Evolutionary conservation across 345 rosid genomes (phyloP).

Genomic region (Populus ilicifolia): DNA sequence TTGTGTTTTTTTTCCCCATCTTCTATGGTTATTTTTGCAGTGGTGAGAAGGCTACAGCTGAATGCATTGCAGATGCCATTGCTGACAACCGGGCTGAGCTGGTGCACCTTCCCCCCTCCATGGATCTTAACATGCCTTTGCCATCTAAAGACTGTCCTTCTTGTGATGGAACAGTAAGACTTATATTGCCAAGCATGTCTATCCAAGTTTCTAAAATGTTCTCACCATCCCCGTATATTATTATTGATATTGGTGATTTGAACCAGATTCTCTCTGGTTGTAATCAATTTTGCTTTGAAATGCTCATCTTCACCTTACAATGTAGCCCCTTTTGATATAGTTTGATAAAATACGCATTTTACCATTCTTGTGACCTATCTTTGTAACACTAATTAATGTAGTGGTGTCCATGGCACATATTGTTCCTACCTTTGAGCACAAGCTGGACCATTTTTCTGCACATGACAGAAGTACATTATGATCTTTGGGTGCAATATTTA

Average conservation of each 20-base stretch:
- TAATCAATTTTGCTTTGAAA: not conserved
- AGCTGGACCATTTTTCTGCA: not conserved
- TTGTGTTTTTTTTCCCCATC: not conserved
- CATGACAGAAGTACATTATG: slow-evolving; percentile 6
- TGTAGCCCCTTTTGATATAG: not conserved
- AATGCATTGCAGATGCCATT: slow-evolving; percentile 71
- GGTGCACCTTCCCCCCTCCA: slow-evolving; percentile 72
- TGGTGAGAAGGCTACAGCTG: slow-evolving; percentile 88
- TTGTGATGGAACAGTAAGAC: slow-evolving; percentile 89
- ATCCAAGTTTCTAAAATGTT: slow-evolving; percentile 4
- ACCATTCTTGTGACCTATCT: not conserved
- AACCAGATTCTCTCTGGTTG: not conserved
- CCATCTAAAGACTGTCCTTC: slow-evolving; percentile 86
- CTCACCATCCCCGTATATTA: not conserved
- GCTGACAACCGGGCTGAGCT: slow-evolving; percentile 79
- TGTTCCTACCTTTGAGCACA: not conserved
- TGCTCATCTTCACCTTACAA: not conserved
- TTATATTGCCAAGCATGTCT: not conserved
- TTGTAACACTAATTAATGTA: not conserved
- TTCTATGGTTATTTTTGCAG: slow-evolving; percentile 41
- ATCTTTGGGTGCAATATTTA: slow-evolving; percentile 14
- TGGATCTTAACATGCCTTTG: slow-evolving; percentile 60
- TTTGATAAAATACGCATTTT: not conserved
- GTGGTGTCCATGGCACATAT: not conserved
- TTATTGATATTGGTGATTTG: slow-evolving; percentile 4